Conservation (phyloP, 73 alveolate species). For the Tetrahymena elliotti region DNA sequence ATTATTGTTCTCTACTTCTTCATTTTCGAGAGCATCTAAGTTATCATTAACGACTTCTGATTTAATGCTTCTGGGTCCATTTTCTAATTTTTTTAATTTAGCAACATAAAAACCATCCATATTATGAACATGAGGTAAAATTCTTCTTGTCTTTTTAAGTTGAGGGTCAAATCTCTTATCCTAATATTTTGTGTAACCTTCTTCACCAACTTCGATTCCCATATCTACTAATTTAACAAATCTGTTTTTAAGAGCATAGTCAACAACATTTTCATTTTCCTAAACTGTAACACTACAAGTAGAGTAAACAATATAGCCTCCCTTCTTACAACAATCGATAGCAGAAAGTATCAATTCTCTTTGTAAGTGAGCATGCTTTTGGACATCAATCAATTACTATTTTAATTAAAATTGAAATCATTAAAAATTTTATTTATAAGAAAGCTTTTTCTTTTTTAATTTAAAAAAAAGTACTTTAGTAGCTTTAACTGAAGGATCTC, state of each 20-base stretch:
- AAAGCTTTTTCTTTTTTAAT: background rate
- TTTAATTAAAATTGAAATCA: background rate
- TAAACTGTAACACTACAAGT: conserved; percentile 98
- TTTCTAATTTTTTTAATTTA: conserved; percentile 85
- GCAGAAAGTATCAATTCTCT: conserved; percentile 97
- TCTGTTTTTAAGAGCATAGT: conserved; percentile 87
- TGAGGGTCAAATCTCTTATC: conserved; percentile 75
- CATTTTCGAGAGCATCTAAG: conserved; percentile 21
- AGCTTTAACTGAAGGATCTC: conserved; percentile 97
- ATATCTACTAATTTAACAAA: conserved; percentile 88
- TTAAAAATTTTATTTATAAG: no score
- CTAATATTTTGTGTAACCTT: conserved; percentile 81
- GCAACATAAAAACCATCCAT: conserved; percentile 97
- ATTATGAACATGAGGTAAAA: conserved; percentile 94
- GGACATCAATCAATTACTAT: conserved; percentile 79
- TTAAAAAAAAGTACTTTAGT: conserved; percentile 49
- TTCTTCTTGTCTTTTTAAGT: conserved; percentile 50
- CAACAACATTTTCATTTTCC: conserved; percentile 97
- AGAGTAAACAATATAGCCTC: conserved; percentile 75
- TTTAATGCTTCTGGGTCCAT: conserved; percentile 60
- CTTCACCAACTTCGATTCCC: conserved; percentile 93
- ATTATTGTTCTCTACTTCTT: conserved; percentile 18
- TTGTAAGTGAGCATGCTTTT: conserved; percentile 89
- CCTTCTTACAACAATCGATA: conserved; percentile 90
- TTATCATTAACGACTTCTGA: conserved; percentile 7